Evolutionary conservation across 441 rosid genomes (phyloP).

Genomic region (Francoa sonchifolia): DNA sequence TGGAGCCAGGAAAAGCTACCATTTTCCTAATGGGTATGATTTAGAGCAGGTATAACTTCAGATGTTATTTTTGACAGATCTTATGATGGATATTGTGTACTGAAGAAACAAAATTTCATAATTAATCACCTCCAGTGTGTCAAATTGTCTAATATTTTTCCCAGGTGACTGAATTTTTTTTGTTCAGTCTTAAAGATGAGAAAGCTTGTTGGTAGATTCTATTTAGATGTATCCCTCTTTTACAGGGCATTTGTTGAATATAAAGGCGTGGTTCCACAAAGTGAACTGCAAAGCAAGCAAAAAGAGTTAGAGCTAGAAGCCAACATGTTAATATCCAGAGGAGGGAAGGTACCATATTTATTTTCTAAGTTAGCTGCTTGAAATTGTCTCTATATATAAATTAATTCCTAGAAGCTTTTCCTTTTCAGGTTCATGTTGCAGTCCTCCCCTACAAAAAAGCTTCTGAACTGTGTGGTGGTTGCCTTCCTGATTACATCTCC

Average conservation of each 20-base stretch:
- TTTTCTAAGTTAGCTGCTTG: not conserved
- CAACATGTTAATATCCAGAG: conserved; percentile 43
- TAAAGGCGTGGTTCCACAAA: conserved; percentile 44
- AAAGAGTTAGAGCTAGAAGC: conserved; percentile 51
- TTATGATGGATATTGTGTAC: not conserved
- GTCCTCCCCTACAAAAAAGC: conserved; percentile 57
- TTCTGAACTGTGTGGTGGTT: conserved; percentile 52
- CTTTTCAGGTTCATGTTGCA: conserved; percentile 39
- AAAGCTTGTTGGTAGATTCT: conserved; percentile 2
- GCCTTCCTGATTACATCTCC: conserved; percentile 65
- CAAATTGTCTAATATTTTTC: too few species aligned
- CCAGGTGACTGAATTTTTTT: not conserved
- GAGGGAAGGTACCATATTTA: conserved; percentile 39
- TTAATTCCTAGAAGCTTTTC: conserved; percentile 6
- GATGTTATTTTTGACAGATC: not conserved
- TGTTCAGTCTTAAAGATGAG: not conserved
- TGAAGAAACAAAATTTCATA: not conserved
- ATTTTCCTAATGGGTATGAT: conserved; percentile 73
- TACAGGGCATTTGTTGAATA: conserved; percentile 72
- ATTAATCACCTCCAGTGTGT: too few species aligned
- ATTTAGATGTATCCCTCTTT: conserved; percentile 1
- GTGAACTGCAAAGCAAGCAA: conserved; percentile 40
- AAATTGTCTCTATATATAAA: not conserved
- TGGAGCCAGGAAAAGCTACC: conserved; percentile 65
- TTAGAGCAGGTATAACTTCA: not conserved